Evolutionary conservation across 2,329 filamentous ascomycete genomes (phyloP).

Genomic region (Ophiosphaerella herpotricha): DNA sequence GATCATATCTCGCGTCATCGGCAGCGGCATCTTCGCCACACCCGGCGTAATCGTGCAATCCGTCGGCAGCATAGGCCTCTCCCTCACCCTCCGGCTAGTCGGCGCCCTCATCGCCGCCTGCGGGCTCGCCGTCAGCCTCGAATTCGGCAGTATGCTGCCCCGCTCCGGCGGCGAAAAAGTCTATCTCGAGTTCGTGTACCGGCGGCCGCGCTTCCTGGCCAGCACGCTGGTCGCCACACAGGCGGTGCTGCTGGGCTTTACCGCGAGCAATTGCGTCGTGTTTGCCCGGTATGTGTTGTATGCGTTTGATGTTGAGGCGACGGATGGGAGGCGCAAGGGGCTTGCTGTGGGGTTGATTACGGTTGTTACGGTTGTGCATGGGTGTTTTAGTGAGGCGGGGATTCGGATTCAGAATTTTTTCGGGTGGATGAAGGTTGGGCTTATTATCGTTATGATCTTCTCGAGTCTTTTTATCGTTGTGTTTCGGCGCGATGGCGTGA

Average conservation of each 20-base stretch:
- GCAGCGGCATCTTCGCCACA: conserved; percentile 73
- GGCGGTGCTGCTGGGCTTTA: conserved; percentile 68
- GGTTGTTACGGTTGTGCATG: conserved; percentile 45
- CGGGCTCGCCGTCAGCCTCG: conserved; percentile 65
- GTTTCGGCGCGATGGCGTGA: conserved; percentile 25
- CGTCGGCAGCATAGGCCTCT: conserved; percentile 68
- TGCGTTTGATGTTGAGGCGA: conserved; percentile 58
- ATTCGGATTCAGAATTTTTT: conserved; percentile 47
- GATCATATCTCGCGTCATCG: conserved; percentile 70
- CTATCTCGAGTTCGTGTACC: conserved; percentile 72
- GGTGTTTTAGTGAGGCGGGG: conserved; percentile 43
- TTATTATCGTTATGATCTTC: conserved; percentile 47
- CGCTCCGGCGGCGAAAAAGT: conserved; percentile 70
- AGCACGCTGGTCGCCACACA: conserved; percentile 68
- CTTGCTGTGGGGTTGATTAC: conserved; percentile 51
- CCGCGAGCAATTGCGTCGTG: conserved; percentile 71
- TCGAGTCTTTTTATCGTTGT: conserved; percentile 44
- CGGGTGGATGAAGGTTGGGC: conserved; percentile 47
- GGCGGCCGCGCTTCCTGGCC: conserved; percentile 65
- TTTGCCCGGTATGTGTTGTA: conserved; percentile 70
- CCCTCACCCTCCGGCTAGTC: conserved; percentile 65
- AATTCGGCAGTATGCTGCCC: conserved; percentile 73
- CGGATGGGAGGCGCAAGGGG: conserved; percentile 58
- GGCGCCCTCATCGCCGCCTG: conserved; percentile 66
- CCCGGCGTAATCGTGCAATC: conserved; percentile 69